Evolutionary conservation across 2,329 filamentous ascomycete genomes (phyloP).

Genomic region (Monosporascus sp.): DNA sequence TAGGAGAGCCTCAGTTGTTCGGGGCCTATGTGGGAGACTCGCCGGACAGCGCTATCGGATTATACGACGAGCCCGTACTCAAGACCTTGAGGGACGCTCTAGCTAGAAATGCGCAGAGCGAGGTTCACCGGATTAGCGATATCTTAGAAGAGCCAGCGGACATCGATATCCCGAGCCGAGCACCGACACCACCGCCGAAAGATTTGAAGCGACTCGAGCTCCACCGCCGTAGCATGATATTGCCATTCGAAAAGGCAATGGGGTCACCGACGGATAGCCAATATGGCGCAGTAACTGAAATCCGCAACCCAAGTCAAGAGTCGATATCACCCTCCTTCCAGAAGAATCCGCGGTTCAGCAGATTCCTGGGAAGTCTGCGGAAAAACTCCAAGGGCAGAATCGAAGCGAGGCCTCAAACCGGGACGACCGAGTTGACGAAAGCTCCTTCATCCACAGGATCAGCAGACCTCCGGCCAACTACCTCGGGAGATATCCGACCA

Average conservation of each 20-base stretch:
- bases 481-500: conserved; percentile 14
- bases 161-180: conserved; percentile 21
- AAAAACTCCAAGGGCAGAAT: neutral
- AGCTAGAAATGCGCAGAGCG: conserved; percentile 14
- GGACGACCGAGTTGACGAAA: neutral
- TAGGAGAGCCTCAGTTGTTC: conserved; percentile 21
- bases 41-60: conserved; percentile 38
- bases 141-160: conserved; percentile 16
- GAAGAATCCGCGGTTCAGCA: conserved; percentile 1
- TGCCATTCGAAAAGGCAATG: conserved; percentile 16
- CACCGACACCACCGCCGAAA: conserved; percentile 29
- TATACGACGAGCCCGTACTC: conserved; percentile 25
- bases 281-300: conserved; percentile 18
- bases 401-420: neutral
- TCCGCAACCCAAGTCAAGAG: neutral
- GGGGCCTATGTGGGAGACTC: conserved; percentile 30
- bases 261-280: conserved; percentile 10
- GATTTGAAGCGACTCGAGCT: conserved; percentile 24
- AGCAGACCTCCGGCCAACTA: conserved; percentile 17
- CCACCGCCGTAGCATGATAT: conserved; percentile 18
- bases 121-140: conserved; percentile 24
- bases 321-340: neutral
- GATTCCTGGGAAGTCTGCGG: neutral
- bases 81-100: conserved; percentile 12
- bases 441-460: neutral